phyloP scores from a whole-genome alignment of 257 asterid genomes.

The Cordia subcordata region DNA sequence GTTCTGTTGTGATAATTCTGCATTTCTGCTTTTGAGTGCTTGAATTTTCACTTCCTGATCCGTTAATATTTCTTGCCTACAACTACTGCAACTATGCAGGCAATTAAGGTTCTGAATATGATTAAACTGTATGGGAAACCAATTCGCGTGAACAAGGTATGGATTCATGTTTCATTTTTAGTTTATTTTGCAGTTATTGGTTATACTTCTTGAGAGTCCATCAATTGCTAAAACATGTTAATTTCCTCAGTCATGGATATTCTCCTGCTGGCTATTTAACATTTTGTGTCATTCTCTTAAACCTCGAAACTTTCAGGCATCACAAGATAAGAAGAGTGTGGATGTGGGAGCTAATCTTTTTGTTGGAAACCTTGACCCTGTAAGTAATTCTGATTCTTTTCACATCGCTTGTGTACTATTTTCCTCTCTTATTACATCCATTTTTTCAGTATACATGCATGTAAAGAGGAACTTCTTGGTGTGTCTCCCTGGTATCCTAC shows the following conservation, averaged over 20 bases:
- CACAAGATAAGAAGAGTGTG: constrained; percentile 93
- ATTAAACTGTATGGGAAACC: constrained; percentile 84
- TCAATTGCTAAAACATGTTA: too few species aligned
- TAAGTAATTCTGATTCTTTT: constrained; percentile 32
- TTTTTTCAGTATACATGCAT: background rate
- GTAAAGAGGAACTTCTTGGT: too few species aligned
- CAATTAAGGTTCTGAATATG: constrained; percentile 92
- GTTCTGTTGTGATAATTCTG: background rate
- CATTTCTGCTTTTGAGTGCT: background rate
- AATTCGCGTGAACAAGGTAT: constrained; percentile 88
- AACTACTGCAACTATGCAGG: constrained; percentile 39
- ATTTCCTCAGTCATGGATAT: too few species aligned
- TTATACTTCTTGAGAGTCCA: background rate
- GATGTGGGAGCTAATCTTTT: constrained; percentile 98
- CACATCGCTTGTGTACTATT: background rate
- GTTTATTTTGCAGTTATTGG: constrained; percentile 1
- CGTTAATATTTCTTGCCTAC: background rate
- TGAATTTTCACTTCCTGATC: background rate
- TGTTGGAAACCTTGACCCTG: constrained; percentile 95
- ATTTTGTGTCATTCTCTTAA: background rate
- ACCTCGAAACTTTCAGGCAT: constrained; percentile 46
- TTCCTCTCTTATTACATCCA: background rate
- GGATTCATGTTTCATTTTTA: constrained; percentile 6
- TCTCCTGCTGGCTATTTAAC: background rate
- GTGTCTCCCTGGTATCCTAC: too few species aligned